Percentiles rank a stretch among this genome's conserved stretches.
These are phyloP conservation scores for Melaleuca alternifolia DNA, from an alignment of 345 rosid genomes.

Conservation along the genomic window DNA sequence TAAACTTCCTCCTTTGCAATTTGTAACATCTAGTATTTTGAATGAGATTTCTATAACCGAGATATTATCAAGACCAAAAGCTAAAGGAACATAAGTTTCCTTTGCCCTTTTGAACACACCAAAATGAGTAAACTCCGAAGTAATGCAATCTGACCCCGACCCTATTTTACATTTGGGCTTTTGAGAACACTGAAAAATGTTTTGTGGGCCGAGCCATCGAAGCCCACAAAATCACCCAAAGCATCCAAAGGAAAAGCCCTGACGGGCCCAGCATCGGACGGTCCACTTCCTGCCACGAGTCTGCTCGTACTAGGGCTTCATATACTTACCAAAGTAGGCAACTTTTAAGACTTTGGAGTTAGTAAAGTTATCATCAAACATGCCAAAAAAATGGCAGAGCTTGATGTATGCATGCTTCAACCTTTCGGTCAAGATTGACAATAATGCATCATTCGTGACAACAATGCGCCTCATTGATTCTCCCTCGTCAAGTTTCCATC, in stretches of 20 bases:
- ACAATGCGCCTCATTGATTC: background rate
- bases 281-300: background rate
- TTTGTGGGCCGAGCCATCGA: background rate
- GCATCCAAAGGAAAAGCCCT: background rate
- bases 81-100: background rate
- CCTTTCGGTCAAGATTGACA: constrained; percentile 3
- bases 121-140: background rate
- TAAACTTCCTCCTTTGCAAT: background rate
- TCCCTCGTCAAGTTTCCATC: background rate
- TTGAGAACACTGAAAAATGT: background rate
- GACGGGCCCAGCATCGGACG: background rate
- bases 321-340: background rate
- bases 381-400: background rate
- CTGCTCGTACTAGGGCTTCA: background rate
- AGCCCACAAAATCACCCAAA: background rate
- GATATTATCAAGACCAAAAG: background rate
- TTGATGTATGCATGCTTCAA: constrained; percentile 2
- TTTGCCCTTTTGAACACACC: background rate
- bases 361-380: background rate
- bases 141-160: background rate
- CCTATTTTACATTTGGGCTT: background rate
- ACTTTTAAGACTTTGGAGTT: background rate
- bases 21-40: background rate
- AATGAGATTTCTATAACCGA: background rate
- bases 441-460: background rate